Evolutionary conservation across 768 basidiomycete genomes (phyloP), one percentile per base, ranked within the genome.

Genomic region (Psilocybe azurescens): DNA sequence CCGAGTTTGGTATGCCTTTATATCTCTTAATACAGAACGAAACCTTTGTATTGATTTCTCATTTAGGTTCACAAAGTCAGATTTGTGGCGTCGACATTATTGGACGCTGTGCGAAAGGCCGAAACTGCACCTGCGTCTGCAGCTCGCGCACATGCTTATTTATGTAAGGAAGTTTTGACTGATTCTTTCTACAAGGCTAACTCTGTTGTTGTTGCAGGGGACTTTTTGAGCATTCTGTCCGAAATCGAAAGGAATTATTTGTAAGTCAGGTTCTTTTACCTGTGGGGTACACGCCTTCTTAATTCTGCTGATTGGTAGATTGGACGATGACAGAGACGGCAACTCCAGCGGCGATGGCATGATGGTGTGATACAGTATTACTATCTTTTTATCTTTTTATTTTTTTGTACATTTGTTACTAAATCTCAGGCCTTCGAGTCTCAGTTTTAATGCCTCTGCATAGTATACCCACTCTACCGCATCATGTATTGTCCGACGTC

Each of bases 191-290:
- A n/a, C n/a, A 67, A 51, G 67, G 50, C 63, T 61, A 48, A 54
- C 14, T 56, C 29, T 44, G 24, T 50, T 69, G n/a, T n/a, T n/a
- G 10, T 68, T 10, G 41, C 52, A 94, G 93, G 92, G 92, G 94
- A 96, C 78, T 97, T 97, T 77, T 77, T 96, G 29, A 93, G 90
- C 55, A 95, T 97, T 65, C 75, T 97, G 48, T 93, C 90, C 39
- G 95, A 96, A 78, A 95, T 97, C 67, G 95, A 96, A 70, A 81
- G 90, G 64, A 93, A 95, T 75, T 96, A 96, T 80, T 75, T 93
- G 89, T 91, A 67, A 58, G 71, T 64, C 20, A 8, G 13, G 16
- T 30, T 58, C 20, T 46, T 30, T 47, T 32, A 46, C 20, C 39
- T 11, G 44, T 48, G 64, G 30, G 16, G 36, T 48, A n/a, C n/a